A percentile compares a stretch with the other conserved stretches of the same genome.
Conservation (phyloP, 192 early-diverging fungal genomes). For the Neocallimastix lanati region DNA sequence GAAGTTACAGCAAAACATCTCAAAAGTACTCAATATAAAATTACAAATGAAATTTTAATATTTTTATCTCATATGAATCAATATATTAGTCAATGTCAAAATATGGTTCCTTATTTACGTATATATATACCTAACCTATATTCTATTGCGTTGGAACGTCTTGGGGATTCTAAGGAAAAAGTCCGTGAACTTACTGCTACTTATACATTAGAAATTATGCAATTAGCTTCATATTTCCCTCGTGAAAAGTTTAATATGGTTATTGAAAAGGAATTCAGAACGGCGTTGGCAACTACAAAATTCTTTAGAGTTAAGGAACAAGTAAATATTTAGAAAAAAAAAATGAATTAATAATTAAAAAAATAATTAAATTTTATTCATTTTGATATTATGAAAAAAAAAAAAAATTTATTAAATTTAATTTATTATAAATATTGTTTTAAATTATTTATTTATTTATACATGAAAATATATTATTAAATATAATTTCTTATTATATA, state of each 20-base stretch:
- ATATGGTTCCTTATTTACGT: not conserved
- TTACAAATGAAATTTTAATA: not conserved
- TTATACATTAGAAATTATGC: not conserved
- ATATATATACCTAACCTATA: not conserved
- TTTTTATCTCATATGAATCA: not conserved
- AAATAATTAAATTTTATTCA: too few species aligned
- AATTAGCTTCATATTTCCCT: not conserved
- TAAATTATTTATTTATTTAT: too few species aligned
- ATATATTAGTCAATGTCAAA: not conserved
- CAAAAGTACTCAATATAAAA: not conserved
- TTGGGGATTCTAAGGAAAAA: not conserved
- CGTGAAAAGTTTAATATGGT: not conserved
- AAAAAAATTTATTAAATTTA: too few species aligned
- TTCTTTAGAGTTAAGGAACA: not conserved
- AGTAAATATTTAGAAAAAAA: too few species aligned
- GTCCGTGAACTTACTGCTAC: not conserved
- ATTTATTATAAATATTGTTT: too few species aligned
- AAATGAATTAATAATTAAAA: too few species aligned
- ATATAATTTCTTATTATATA: too few species aligned
- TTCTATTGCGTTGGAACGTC: not conserved
- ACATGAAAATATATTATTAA: too few species aligned
- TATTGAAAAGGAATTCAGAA: not conserved
- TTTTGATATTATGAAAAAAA: too few species aligned
- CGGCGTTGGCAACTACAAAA: not conserved
- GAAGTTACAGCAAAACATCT: not conserved